Percentiles rank a stretch among this genome's conserved stretches.
Evolutionary conservation across 2,329 filamentous ascomycete species (phyloP).

Genomic region (Aspergillus sclerotialis): DNA sequence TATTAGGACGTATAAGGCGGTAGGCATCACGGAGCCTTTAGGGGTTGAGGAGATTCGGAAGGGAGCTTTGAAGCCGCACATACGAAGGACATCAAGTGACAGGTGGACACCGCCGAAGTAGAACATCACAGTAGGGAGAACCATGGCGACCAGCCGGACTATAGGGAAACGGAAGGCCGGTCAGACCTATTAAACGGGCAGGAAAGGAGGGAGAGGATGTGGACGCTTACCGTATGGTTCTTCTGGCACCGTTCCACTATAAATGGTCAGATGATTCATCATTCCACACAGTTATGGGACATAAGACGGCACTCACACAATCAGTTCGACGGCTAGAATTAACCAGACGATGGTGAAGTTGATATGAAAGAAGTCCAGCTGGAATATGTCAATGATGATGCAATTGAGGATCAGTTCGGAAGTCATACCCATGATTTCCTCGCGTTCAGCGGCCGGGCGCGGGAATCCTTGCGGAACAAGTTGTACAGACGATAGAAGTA

Average conservation of each 20-base stretch:
- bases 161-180: slow-evolving; percentile 2
- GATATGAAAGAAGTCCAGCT: slow-evolving; percentile 42
- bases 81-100: slow-evolving; percentile 35
- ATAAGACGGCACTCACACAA: slow-evolving; percentile 27
- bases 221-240: slow-evolving; percentile 31
- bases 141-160: slow-evolving; percentile 40
- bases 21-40: slow-evolving; percentile 52
- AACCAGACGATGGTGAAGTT: slow-evolving; percentile 41
- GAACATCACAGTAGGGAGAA: slow-evolving; percentile 40
- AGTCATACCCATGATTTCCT: slow-evolving; percentile 33
- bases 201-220: too few species aligned
- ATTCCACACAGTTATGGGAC: neutral
- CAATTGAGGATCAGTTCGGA: neutral
- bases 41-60: slow-evolving; percentile 59
- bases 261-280: slow-evolving; percentile 4
- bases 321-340: slow-evolving; percentile 36
- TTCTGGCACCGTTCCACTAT: slow-evolving; percentile 33
- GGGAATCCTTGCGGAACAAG: slow-evolving; percentile 30
- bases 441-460: slow-evolving; percentile 35
- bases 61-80: slow-evolving; percentile 43
- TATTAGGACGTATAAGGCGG: slow-evolving; percentile 57
- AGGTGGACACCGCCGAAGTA: slow-evolving; percentile 39
- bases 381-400: slow-evolving; percentile 3
- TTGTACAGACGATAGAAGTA: slow-evolving; percentile 37
- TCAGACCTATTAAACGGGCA: neutral